Conservation (phyloP, 768 basidiomycete genomes). For the Asterophora parasitica region DNA sequence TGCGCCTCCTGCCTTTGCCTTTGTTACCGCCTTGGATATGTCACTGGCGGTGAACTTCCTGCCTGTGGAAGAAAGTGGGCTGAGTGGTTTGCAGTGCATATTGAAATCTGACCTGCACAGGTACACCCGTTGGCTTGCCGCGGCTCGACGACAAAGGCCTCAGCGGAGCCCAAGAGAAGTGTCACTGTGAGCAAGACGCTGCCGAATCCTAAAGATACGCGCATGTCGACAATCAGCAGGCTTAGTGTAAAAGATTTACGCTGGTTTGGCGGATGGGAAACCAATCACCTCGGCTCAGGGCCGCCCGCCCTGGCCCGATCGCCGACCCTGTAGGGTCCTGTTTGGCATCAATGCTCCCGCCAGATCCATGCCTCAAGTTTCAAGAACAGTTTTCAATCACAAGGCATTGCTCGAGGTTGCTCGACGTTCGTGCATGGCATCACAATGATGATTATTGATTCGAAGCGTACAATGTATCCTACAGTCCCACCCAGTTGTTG, state of each 20-base stretch:
- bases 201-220: background rate
- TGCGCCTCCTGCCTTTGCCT: conserved; percentile 19
- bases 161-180: conserved; percentile 6
- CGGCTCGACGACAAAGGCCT: conserved; percentile 14
- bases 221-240: background rate
- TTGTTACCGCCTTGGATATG: conserved; percentile 16
- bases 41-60: conserved; percentile 15
- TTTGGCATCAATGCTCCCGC: no score
- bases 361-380: no score
- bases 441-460: no score
- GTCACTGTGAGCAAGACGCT: conserved; percentile 5
- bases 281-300: no score
- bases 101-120: conserved; percentile 18
- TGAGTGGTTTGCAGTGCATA: background rate
- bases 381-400: no score
- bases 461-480: no score
- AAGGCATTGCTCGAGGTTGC: no score
- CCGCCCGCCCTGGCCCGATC: no score
- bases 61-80: background rate
- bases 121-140: conserved; percentile 19
- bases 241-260: background rate
- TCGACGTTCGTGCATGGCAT: no score
- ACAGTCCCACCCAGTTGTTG: no score
- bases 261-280: no score
- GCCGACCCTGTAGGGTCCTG: no score